Percentiles rank a stretch among this genome's conserved stretches.
Evolutionary conservation across 2,329 filamentous ascomycete genomes (phyloP).

Genomic region (Monosporascus sp.): DNA sequence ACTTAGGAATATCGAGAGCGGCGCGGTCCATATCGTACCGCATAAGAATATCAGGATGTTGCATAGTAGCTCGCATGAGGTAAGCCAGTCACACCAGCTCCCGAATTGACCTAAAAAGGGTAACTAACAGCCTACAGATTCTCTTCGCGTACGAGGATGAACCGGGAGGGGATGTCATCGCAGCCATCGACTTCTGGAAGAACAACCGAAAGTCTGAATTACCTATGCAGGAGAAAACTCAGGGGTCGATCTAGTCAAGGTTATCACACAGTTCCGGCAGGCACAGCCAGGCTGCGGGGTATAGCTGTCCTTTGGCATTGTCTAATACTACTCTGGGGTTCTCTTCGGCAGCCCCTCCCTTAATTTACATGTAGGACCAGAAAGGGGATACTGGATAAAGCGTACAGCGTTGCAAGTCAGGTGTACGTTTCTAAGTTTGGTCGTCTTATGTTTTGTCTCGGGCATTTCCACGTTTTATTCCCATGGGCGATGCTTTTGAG

Average conservation of each 20-base stretch:
- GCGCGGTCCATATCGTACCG: constrained; percentile 91
- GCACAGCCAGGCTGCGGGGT: constrained; percentile 5
- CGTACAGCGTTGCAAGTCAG: constrained; percentile 5
- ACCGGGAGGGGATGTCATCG: constrained; percentile 84
- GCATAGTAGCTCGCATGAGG: constrained; percentile 94
- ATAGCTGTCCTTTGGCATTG: constrained; percentile 9
- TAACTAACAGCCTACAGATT: constrained; percentile 56
- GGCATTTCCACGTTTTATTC: background rate
- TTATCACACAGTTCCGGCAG: constrained; percentile 4
- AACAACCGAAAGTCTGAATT: constrained; percentile 49
- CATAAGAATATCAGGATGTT: constrained; percentile 97
- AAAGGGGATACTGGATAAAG: constrained; percentile 24
- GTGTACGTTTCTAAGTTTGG: background rate
- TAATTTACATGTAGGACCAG: constrained; percentile 22
- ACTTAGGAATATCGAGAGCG: constrained; percentile 89
- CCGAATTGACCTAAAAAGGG: constrained; percentile 1
- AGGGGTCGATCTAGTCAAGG: constrained; percentile 6
- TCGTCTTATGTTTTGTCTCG: background rate
- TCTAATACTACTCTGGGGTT: background rate
- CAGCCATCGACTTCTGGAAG: constrained; percentile 95
- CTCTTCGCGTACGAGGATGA: constrained; percentile 98
- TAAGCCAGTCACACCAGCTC: constrained; percentile 38
- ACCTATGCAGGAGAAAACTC: constrained; percentile 14
- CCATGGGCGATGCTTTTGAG: background rate
- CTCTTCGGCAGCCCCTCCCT: constrained; percentile 1